phyloP scores from a whole-genome alignment of 345 rosid genomes.

The Citrus cavaleriei region DNA sequence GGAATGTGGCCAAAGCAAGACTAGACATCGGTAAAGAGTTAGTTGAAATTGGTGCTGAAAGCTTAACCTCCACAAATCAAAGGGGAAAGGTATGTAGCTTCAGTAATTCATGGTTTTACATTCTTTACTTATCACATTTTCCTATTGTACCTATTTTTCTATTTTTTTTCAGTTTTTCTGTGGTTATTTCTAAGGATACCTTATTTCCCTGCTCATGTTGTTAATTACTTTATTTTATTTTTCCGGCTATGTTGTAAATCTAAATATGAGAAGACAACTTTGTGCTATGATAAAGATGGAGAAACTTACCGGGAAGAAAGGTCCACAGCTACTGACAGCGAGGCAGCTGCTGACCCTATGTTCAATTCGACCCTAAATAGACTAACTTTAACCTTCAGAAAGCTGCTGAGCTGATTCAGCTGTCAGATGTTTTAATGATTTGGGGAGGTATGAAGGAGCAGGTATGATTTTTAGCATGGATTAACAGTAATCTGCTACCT shows the following conservation, averaged over 20 bases:
- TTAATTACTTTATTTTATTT: background rate
- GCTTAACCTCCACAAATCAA: constrained; percentile 15
- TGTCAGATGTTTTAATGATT: too few relatives aligned
- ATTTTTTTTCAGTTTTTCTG: background rate
- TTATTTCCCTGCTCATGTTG: background rate
- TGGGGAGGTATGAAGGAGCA: too few relatives aligned
- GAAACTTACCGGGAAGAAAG: constrained; percentile 30
- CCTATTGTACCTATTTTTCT: background rate
- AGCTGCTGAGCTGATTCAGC: too few relatives aligned
- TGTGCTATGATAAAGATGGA: constrained; percentile 45
- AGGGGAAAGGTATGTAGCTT: constrained; percentile 40
- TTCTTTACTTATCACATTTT: background rate
- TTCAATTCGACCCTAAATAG: constrained; percentile 25
- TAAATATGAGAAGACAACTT: constrained; percentile 41
- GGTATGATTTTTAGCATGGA: too few relatives aligned
- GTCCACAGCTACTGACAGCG: constrained; percentile 36
- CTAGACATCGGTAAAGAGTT: background rate
- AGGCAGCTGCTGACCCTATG: constrained; percentile 34
- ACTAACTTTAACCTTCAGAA: constrained; percentile 12
- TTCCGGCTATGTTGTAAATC: constrained; percentile 33
- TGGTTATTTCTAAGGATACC: background rate
- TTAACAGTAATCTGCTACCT: too few relatives aligned
- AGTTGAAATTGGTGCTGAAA: background rate
- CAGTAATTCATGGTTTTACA: background rate
- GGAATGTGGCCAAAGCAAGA: background rate